Evolutionary conservation across 345 rosid genomes (phyloP), one percentile per base, ranked within the genome.

Genomic region (Mangifera indica): DNA sequence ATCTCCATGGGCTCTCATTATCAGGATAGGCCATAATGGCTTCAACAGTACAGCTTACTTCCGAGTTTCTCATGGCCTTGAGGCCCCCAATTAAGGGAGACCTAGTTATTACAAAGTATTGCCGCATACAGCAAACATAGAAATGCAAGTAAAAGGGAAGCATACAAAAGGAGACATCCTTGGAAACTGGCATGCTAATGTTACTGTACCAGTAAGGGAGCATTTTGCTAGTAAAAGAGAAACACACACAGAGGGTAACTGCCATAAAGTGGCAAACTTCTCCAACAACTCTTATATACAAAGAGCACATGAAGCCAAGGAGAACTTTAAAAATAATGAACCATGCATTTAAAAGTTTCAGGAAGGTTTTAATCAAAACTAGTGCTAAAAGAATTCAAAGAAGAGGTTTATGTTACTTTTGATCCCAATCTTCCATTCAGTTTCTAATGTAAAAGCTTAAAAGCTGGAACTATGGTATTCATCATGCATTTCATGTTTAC

Each of bases 1-100:
- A 95, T 67, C 97, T 81, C 97, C 98, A 92, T 10, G 96, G 88
- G 73, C 98, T 88, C 83, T 92, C 98, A 14, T 95, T 95, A 57
- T 82, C 89, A 0, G 97, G 93, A 72, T 80, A 76, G 6, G 69
- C 59, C 55, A 83, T 12, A 62, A 94, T 88, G 67, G 96, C 91
- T 64, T 88, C 77, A 22, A 84, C 65, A 25, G 92, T 80, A 79
- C 82, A 94, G 64, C 75, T 83, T 52, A 87, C 92, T 89, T 94
- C 98, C 22, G 96, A 84, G 52, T 80, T 87, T 79, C 93, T 88
- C 88, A 84, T 82, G 74, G 88, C 89, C 71, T 75, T 71, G 29
- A 87, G 77, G 74, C 93, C 97, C 76, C 98, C 93, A 76, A 77
- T 80, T 2, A 76, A 72, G 22, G 97, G 93, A 80, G 93, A 90